Percentiles rank a stretch among this genome's conserved stretches.
Evolutionary conservation across 2,329 filamentous ascomycete genomes (phyloP).

Genomic region (Uncinocarpus reesii): DNA sequence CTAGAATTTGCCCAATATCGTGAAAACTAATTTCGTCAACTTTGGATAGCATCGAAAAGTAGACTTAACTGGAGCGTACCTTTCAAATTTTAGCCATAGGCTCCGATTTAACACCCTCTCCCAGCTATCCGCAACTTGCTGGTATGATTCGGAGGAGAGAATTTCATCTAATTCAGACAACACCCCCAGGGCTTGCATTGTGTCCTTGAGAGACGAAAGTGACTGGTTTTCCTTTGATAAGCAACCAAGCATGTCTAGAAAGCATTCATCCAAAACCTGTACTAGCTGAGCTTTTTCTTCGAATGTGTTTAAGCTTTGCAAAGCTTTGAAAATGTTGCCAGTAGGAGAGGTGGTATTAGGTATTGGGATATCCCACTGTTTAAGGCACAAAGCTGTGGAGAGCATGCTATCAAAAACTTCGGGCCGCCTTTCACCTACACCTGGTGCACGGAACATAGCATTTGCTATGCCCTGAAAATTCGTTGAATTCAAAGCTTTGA

Average conservation of each 20-base stretch:
- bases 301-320: constrained; percentile 66
- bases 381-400: constrained; percentile 67
- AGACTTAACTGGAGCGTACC: constrained; percentile 39
- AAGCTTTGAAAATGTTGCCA: constrained; percentile 65
- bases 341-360: constrained; percentile 53
- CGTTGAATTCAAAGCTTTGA: constrained; percentile 66
- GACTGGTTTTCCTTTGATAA: constrained; percentile 31
- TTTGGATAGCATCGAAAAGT: neutral
- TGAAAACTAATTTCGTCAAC: constrained; percentile 28
- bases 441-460: constrained; percentile 57
- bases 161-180: constrained; percentile 75
- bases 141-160: constrained; percentile 48
- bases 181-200: constrained; percentile 57
- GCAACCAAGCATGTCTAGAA: constrained; percentile 39
- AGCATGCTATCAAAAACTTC: constrained; percentile 62
- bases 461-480: constrained; percentile 80
- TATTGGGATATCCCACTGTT: constrained; percentile 82
- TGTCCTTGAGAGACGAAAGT: constrained; percentile 41
- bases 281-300: constrained; percentile 46
- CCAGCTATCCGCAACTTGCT: constrained; percentile 54
- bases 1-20: constrained; percentile 70
- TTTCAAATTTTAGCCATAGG: constrained; percentile 71
- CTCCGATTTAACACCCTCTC: constrained; percentile 54
- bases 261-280: constrained; percentile 52
- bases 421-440: constrained; percentile 39